A percentile compares a stretch with the other conserved stretches of the same genome.
These are phyloP conservation scores for Ambrosia trifida DNA, from an alignment of 129 eudicot species.

Conservation along the genomic window DNA sequence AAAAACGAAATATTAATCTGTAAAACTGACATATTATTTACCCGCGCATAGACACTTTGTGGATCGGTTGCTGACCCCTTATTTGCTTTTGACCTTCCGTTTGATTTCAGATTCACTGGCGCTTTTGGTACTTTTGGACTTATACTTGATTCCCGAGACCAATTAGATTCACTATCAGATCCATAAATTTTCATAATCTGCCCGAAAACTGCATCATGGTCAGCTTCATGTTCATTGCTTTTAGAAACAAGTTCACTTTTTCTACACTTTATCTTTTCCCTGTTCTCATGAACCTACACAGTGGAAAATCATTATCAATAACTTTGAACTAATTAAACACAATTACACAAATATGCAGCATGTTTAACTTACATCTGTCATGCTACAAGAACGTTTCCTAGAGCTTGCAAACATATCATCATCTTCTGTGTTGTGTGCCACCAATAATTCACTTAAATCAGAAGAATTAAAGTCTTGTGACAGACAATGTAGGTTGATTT, in stretches of 20 bases:
- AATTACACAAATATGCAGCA: conserved; percentile 2
- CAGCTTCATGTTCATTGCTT: conserved; percentile 28
- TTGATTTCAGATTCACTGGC: conserved; percentile 24
- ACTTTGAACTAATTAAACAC: neutral
- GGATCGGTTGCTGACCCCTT: conserved; percentile 78
- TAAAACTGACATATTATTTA: conserved; percentile 5
- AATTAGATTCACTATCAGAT: conserved; percentile 60
- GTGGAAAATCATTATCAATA: neutral
- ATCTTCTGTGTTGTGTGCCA: conserved; percentile 17
- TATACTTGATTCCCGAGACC: conserved; percentile 37
- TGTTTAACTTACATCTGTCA: conserved; percentile 49
- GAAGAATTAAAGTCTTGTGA: conserved; percentile 34
- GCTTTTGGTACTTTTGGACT: conserved; percentile 29
- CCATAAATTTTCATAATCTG: conserved; percentile 34
- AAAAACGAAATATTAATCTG: neutral
- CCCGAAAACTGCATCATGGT: conserved; percentile 24
- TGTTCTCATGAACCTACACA: conserved; percentile 51
- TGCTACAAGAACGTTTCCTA: conserved; percentile 45
- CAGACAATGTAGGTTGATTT: conserved; percentile 29
- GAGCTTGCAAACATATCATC: conserved; percentile 23
- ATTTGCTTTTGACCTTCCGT: conserved; percentile 50
- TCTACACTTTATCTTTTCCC: conserved; percentile 46
- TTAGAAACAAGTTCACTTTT: conserved; percentile 32
- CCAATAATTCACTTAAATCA: conserved; percentile 14
- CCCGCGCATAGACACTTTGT: conserved; percentile 88